phyloP scores from a whole-genome alignment of 345 rosid genomes.

The Eucalyptus regnans region DNA sequence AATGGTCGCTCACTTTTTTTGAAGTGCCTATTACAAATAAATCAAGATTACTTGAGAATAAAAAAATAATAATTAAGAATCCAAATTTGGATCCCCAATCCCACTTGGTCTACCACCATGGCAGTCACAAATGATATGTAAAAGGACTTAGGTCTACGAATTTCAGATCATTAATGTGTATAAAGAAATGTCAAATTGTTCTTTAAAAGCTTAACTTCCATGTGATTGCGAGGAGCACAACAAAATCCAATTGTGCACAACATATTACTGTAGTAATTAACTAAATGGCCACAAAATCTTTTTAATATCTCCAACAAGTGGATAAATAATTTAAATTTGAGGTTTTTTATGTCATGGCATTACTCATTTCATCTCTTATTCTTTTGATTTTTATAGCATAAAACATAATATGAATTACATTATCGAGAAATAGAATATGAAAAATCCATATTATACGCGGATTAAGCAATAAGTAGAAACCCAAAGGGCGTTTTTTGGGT shows the following conservation, averaged over 20 bases:
- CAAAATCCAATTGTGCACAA: background rate
- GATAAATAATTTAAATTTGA: background rate
- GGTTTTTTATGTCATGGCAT: background rate
- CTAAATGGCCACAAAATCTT: background rate
- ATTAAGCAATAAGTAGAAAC: background rate
- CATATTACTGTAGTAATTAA: background rate
- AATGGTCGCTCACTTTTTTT: background rate
- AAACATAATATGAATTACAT: background rate
- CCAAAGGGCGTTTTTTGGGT: background rate
- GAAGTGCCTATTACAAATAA: background rate
- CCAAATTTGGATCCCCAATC: background rate
- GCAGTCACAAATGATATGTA: background rate
- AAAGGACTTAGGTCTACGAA: background rate
- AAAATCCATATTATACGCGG: background rate
- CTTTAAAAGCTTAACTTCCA: too few species aligned
- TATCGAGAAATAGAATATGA: background rate
- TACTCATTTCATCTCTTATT: background rate
- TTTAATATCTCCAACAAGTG: background rate
- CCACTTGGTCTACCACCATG: background rate
- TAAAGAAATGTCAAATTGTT: too few species aligned
- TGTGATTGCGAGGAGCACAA: too few species aligned
- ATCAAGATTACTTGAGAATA: background rate
- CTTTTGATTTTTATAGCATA: background rate
- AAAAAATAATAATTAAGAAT: background rate
- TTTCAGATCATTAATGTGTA: too few species aligned